Conservation (phyloP, 2,329 filamentous ascomycete genomes). For the Colletotrichum incanum region DNA sequence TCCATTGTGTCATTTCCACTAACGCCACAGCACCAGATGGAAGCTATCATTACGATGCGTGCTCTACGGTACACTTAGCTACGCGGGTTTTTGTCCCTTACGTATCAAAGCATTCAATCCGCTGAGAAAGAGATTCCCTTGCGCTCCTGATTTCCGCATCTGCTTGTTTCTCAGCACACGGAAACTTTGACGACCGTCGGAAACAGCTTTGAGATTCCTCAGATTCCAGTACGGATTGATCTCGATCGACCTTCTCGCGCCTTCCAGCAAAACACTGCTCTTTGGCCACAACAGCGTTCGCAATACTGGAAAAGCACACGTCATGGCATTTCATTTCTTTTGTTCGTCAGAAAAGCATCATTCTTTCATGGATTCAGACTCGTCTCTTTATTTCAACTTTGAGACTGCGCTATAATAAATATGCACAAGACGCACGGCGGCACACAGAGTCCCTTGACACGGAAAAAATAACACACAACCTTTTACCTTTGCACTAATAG, state of each 20-base stretch:
- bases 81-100: too few relatives aligned
- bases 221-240: not conserved
- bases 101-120: not conserved
- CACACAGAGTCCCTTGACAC: not conserved
- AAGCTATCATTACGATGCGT: too few relatives aligned
- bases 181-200: not conserved
- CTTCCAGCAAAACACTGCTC: not conserved
- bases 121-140: not conserved
- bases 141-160: too few relatives aligned
- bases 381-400: not conserved
- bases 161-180: not conserved
- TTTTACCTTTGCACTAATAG: conserved; percentile 24
- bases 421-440: not conserved
- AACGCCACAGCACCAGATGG: not conserved
- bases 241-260: not conserved
- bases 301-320: not conserved
- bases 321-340: too few relatives aligned
- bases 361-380: not conserved
- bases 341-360: not conserved
- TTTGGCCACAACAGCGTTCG: not conserved
- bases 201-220: not conserved
- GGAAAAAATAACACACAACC: not conserved
- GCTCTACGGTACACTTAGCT: not conserved
- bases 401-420: not conserved
- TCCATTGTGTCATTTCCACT: not conserved